Evolutionary conservation across 208 protist genomes (phyloP).

Genomic region (Wallacemonas rigidus): DNA sequence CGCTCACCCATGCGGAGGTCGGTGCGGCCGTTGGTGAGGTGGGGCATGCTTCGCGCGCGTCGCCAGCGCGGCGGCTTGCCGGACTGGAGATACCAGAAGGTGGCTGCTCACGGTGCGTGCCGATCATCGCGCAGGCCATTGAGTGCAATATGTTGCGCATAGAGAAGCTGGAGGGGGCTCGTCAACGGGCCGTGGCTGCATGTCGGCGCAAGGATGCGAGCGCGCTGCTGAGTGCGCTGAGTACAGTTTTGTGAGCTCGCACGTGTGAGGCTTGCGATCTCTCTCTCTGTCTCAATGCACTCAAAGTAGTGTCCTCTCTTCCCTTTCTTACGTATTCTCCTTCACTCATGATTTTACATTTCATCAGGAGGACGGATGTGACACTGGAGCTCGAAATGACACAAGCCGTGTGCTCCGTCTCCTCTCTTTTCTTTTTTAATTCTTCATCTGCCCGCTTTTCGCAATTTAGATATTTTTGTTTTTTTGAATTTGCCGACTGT

Average conservation of each 20-base stretch:
- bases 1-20: background rate
- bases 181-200: constrained; percentile 33
- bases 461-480: background rate
- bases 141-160: constrained; percentile 30
- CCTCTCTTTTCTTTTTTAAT: constrained; percentile 1
- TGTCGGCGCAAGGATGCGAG: constrained; percentile 36
- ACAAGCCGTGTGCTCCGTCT: too few relatives aligned
- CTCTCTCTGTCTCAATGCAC: too few relatives aligned
- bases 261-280: too few relatives aligned
- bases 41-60: background rate
- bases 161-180: constrained; percentile 30
- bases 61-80: background rate
- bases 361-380: too few relatives aligned
- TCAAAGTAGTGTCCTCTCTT: too few relatives aligned
- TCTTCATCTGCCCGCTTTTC: background rate
- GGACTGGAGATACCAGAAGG: constrained; percentile 5
- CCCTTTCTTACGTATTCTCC: too few relatives aligned
- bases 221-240: constrained; percentile 45
- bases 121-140: constrained; percentile 32
- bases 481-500: too few relatives aligned
- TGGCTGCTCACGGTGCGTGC: constrained; percentile 31
- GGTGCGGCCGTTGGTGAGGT: background rate
- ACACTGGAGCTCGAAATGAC: too few relatives aligned
- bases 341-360: too few relatives aligned
- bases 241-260: constrained; percentile 28